Evolutionary conservation across 345 rosid genomes (phyloP).

Genomic region (Lumnitzera littorea): DNA sequence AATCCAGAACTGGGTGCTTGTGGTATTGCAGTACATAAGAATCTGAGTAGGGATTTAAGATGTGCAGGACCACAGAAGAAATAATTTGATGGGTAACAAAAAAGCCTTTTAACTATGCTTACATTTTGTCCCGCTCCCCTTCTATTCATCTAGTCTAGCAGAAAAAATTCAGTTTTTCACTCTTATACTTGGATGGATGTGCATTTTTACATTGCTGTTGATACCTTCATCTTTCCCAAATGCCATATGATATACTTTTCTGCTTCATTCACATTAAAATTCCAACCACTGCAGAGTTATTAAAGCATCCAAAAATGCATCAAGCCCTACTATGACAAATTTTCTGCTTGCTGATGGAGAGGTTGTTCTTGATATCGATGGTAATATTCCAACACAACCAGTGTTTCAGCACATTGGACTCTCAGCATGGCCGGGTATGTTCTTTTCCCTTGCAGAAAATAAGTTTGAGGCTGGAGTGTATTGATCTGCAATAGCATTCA

Average conservation of each 20-base stretch:
- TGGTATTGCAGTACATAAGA: too few species aligned
- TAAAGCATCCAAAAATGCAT: conserved; percentile 46
- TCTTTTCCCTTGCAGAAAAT: background rate
- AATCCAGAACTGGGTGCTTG: too few species aligned
- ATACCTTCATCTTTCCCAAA: background rate
- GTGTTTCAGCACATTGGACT: conserved; percentile 92
- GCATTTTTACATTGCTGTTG: background rate
- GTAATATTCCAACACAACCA: conserved; percentile 79
- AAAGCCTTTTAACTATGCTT: too few species aligned
- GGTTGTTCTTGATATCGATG: conserved; percentile 76
- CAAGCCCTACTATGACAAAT: conserved; percentile 46
- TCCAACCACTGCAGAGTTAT: conserved; percentile 40
- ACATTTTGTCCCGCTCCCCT: too few species aligned
- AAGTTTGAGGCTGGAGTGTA: background rate
- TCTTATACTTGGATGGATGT: too few species aligned
- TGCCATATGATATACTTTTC: background rate
- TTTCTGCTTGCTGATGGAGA: conserved; percentile 83
- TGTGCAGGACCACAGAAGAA: too few species aligned
- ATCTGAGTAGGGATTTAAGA: too few species aligned
- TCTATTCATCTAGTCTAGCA: too few species aligned
- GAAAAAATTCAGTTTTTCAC: too few species aligned
- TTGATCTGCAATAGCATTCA: background rate
- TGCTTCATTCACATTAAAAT: background rate
- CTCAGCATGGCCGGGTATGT: conserved; percentile 92
- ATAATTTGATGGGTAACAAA: too few species aligned